These are phyloP conservation scores for Firmiana major DNA, from an alignment of 345 rosid genomes.

Conservation along the genomic window DNA sequence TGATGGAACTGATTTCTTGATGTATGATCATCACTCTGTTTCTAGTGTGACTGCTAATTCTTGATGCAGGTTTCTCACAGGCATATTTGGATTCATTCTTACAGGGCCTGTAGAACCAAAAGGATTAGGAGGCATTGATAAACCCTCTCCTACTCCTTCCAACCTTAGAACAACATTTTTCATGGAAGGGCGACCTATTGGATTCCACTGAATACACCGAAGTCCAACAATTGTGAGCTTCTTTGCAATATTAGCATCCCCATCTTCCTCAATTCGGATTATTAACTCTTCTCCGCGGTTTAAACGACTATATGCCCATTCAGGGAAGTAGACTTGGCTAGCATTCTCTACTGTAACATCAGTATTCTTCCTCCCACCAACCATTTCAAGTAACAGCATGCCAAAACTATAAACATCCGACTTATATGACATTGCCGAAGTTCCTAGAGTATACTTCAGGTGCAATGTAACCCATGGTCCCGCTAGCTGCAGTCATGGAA, in stretches of 20 bases:
- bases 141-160: slow-evolving; percentile 15
- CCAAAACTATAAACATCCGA: slow-evolving; percentile 15
- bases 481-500: slow-evolving; percentile 13
- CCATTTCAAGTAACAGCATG: slow-evolving; percentile 23
- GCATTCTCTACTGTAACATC: slow-evolving; percentile 3
- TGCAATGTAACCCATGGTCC: slow-evolving; percentile 22
- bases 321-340: slow-evolving; percentile 13
- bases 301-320: slow-evolving; percentile 11
- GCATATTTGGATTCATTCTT: neutral
- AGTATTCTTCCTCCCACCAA: slow-evolving; percentile 23
- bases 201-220: slow-evolving; percentile 25
- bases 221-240: slow-evolving; percentile 15
- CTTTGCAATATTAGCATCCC: slow-evolving; percentile 13
- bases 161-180: slow-evolving; percentile 17
- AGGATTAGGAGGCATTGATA: slow-evolving; percentile 9
- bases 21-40: neutral
- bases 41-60: neutral
- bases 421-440: slow-evolving; percentile 8
- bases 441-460: slow-evolving; percentile 23
- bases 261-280: slow-evolving; percentile 11
- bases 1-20: neutral
- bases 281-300: slow-evolving; percentile 8
- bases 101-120: neutral
- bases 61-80: neutral
- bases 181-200: slow-evolving; percentile 20